Base-by-base conservation (phyloP, 2,329 filamentous ascomycete species). In the Fusarium chlamydosporum region DNA sequence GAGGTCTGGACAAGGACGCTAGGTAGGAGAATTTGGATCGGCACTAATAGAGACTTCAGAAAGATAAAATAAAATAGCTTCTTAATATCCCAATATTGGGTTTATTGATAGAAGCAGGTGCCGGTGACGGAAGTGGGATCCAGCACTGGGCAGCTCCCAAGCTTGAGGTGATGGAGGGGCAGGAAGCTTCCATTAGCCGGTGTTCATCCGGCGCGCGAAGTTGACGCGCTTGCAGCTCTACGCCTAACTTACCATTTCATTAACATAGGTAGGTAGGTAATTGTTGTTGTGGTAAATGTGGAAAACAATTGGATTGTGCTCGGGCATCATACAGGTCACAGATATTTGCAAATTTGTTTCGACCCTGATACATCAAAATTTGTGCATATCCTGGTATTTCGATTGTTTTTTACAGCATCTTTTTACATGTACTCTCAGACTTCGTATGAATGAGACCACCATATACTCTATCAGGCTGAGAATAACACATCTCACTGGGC, bases 81-180 rank as follows among this genome's bases (percentile, higher is more conserved):
- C 38, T 41, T 50, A 43, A 35, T 50, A 46, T 37, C 38, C 47
- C 26, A 40, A 61, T 45, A 51, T 53, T n/a, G 15, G 31, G 20
- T 59, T 47, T 71, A 48, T 60, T 48, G 62, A 57, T 57, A 42
- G 60, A 52, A 50, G 27, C 27, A 48, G 42, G 27, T 37, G 61
- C 61, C 37, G 47, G 55, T 50, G 61, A 70, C 41, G 47, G 59
- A 60, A 62, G 59, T 67, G 57, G 60, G 60, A 61, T 58, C 40
- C 41, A 27, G 34, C 52, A 65, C 56, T 63, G 43, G 13, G 10
- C 54, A 70, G 62, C 65, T 70, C 57, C 48, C 51, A 68, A 65
- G 57, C 58, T 72, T 27, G 23, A 23, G 23, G 23, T 23, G 33
- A 37, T 75, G 70, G 73, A 75, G 71, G 73, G 68, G 70, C 72